A percentile compares a stretch with the other conserved stretches of the same genome.
Conservation (phyloP, 495 filamentous ascomycete species). For the Daldinia loculata region DNA sequence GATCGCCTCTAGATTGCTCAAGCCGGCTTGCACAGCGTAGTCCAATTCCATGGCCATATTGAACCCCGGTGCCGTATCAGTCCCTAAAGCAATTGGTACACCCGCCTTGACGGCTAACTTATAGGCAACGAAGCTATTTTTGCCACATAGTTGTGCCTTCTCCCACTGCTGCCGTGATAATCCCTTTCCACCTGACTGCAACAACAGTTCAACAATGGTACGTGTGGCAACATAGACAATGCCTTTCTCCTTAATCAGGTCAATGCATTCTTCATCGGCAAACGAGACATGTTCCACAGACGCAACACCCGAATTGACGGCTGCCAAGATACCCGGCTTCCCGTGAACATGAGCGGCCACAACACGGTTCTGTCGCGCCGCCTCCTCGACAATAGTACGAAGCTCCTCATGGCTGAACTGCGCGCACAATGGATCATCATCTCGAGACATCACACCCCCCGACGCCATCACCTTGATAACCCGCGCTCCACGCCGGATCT, state of each 20-base stretch:
- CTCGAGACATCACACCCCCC: conserved; percentile 56
- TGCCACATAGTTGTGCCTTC: conserved; percentile 53
- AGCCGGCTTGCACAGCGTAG: conserved; percentile 59
- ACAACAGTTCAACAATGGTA: conserved; percentile 48
- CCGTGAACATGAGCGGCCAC: conserved; percentile 63
- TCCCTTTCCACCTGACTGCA: conserved; percentile 45
- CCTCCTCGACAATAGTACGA: conserved; percentile 58
- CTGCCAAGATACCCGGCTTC: conserved; percentile 60
- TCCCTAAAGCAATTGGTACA: conserved; percentile 54
- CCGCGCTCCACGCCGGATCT: conserved; percentile 59
- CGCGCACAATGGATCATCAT: conserved; percentile 57
- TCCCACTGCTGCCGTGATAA: conserved; percentile 49
- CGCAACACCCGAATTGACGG: conserved; percentile 54
- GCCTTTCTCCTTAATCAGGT: conserved; percentile 57
- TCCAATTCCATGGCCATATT: conserved; percentile 59
- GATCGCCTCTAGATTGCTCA: conserved; percentile 62
- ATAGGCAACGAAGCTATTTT: conserved; percentile 48
- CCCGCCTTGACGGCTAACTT: conserved; percentile 55
- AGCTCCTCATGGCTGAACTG: conserved; percentile 63
- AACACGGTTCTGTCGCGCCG: conserved; percentile 51
- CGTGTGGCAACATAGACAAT: conserved; percentile 57
- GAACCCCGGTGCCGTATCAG: conserved; percentile 54
- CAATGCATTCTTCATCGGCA: conserved; percentile 57
- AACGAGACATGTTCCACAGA: conserved; percentile 60
- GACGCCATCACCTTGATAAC: conserved; percentile 62